Conservation (phyloP, 1,284 basidiomycete species). For the Cryptococcus jaspeensis region DNA sequence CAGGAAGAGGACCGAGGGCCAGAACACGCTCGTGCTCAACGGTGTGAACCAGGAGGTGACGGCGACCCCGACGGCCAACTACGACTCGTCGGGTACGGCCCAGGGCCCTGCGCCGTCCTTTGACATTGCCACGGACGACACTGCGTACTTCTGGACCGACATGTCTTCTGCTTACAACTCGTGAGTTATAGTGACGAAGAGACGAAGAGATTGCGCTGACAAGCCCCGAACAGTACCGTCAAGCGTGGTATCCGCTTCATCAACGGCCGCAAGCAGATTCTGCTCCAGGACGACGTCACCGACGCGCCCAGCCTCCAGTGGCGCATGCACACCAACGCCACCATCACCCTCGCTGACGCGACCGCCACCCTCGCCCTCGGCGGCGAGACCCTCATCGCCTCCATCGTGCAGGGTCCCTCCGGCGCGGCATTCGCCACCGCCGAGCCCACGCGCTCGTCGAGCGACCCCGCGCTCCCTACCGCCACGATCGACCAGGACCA, state of each 20-base stretch:
- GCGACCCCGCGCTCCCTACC: constrained; percentile 64
- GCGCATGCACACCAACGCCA: constrained; percentile 86
- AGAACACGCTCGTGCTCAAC: constrained; percentile 87
- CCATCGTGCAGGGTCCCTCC: constrained; percentile 56
- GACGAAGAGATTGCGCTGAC: constrained; percentile 1
- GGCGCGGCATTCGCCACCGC: constrained; percentile 45
- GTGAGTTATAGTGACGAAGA: constrained; percentile 14
- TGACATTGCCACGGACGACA: constrained; percentile 64
- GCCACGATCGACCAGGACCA: constrained; percentile 60
- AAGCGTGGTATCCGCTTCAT: constrained; percentile 84
- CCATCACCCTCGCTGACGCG: constrained; percentile 50
- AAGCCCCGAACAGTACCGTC: constrained; percentile 37
- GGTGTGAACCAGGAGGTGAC: constrained; percentile 75
- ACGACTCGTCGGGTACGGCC: constrained; percentile 61
- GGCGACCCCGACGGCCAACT: constrained; percentile 62
- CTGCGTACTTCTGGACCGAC: constrained; percentile 80
- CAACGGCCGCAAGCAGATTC: constrained; percentile 85
- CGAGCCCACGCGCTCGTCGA: constrained; percentile 55
- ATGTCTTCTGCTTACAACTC: constrained; percentile 73
- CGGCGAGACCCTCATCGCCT: constrained; percentile 57
- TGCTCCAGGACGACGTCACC: constrained; percentile 82
- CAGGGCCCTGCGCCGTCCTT: constrained; percentile 72
- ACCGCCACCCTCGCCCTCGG: constrained; percentile 68
- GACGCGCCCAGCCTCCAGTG: constrained; percentile 63
- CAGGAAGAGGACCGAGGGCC: constrained; percentile 93